These are phyloP conservation scores for Alisma plantagoaquatica DNA, from an alignment of 106 monocot species.

Conservation along the genomic window DNA sequence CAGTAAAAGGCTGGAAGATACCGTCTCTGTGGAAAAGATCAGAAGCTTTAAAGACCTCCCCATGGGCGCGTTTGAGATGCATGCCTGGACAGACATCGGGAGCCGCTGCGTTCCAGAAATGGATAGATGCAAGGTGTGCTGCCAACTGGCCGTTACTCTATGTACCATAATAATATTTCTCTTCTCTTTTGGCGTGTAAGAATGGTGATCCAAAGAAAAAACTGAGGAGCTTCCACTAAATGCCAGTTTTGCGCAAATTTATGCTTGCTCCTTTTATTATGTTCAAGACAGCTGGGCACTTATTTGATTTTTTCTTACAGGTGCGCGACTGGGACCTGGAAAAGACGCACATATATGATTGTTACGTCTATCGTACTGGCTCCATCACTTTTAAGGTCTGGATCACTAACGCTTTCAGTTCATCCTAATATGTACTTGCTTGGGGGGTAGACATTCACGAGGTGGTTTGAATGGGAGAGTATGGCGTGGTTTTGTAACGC, in stretches of 20 bases:
- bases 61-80: slow-evolving; percentile 35
- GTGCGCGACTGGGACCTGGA: slow-evolving; percentile 32
- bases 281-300: too few species aligned
- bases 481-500: too few species aligned
- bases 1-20: slow-evolving; percentile 41
- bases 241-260: not conserved
- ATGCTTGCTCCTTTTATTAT: too few species aligned
- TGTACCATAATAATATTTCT: too few species aligned
- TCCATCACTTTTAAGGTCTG: slow-evolving; percentile 23
- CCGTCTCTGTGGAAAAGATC: slow-evolving; percentile 22
- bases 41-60: slow-evolving; percentile 5
- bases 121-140: slow-evolving; percentile 16
- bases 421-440: too few species aligned
- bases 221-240: too few species aligned
- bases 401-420: too few species aligned
- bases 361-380: slow-evolving; percentile 31
- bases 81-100: slow-evolving; percentile 34
- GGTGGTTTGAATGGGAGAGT: too few species aligned
- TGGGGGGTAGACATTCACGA: too few species aligned
- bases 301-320: slow-evolving; percentile 17
- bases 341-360: slow-evolving; percentile 42
- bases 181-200: too few species aligned
- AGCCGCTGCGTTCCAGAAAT: slow-evolving; percentile 5
- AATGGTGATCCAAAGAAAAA: too few species aligned
- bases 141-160: too few species aligned